Evolutionary conservation across 177 flowering plant genomes (phyloP).

Genomic region (Vitis hybrid): DNA sequence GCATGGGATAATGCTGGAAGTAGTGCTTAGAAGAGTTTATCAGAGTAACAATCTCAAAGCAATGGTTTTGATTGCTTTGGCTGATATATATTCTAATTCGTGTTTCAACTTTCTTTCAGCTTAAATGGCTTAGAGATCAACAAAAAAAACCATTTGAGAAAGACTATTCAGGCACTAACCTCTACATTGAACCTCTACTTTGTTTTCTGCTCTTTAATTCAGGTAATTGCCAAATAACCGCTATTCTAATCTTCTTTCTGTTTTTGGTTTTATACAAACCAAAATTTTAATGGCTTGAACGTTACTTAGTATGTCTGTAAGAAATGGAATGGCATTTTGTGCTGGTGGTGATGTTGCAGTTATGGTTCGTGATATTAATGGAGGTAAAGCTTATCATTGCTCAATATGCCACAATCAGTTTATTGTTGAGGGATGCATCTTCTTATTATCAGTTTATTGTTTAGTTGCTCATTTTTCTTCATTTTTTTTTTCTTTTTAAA

Average conservation of each 20-base stretch:
- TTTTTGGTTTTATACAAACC: too few relatives aligned
- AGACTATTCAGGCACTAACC: too few relatives aligned
- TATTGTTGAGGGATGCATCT: background rate
- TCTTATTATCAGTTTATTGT: too few relatives aligned
- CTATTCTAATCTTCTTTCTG: too few relatives aligned
- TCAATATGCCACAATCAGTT: background rate
- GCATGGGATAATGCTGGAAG: conserved; percentile 99
- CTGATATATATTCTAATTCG: conserved; percentile 68
- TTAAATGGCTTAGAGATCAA: too few relatives aligned
- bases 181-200: too few relatives aligned
- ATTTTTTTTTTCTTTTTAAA: background rate
- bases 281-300: background rate
- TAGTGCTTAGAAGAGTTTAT: conserved; percentile 95
- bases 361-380: conserved; percentile 40
- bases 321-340: conserved; percentile 93
- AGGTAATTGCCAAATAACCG: too few relatives aligned
- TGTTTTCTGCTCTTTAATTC: too few relatives aligned
- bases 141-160: too few relatives aligned
- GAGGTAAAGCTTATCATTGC: conserved; percentile 41
- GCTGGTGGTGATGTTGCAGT: conserved; percentile 94
- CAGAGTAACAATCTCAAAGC: conserved; percentile 98
- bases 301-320: conserved; percentile 20
- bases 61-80: conserved; percentile 99
- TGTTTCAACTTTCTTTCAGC: too few relatives aligned
- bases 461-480: background rate